These are phyloP conservation scores for Cardamine resedifolia DNA, from an alignment of 345 rosid species.

Conservation along the genomic window DNA sequence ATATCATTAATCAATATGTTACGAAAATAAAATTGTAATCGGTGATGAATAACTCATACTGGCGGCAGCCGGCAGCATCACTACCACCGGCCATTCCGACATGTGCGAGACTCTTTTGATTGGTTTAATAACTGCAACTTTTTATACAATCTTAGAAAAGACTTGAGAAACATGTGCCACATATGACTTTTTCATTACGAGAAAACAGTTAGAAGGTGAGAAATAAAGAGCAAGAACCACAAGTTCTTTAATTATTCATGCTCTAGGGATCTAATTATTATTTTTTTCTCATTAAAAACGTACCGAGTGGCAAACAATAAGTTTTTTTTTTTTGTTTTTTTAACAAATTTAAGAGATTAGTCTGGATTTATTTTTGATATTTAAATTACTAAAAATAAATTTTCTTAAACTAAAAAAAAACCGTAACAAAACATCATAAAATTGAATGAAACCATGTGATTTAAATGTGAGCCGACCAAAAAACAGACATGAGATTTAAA, in stretches of 20 bases:
- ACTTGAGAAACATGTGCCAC: slow-evolving; percentile 18
- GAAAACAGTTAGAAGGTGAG: not conserved
- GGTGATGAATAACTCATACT: slow-evolving; percentile 8
- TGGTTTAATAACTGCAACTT: not conserved
- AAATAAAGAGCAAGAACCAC: not conserved
- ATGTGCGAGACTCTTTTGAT: not conserved
- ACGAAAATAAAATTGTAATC: not conserved
- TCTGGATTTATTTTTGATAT: not conserved
- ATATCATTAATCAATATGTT: not conserved
- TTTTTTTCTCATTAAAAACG: not conserved
- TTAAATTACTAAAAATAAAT: not conserved
- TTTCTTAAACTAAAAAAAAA: not conserved
- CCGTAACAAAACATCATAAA: not conserved
- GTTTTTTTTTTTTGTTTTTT: not conserved
- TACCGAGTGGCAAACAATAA: not conserved
- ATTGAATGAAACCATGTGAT: slow-evolving; percentile 1
- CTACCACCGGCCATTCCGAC: slow-evolving; percentile 27
- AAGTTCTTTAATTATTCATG: not conserved
- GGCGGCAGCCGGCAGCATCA: slow-evolving; percentile 21
- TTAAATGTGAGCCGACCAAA: not conserved
- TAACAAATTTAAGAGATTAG: not conserved
- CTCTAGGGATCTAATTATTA: not conserved
- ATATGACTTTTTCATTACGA: slow-evolving; percentile 5
- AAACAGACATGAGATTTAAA: not conserved
- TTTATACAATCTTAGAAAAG: not conserved